Evolutionary conservation across 148 eudicot species (phyloP).

Genomic region (Diospyros kaki): DNA sequence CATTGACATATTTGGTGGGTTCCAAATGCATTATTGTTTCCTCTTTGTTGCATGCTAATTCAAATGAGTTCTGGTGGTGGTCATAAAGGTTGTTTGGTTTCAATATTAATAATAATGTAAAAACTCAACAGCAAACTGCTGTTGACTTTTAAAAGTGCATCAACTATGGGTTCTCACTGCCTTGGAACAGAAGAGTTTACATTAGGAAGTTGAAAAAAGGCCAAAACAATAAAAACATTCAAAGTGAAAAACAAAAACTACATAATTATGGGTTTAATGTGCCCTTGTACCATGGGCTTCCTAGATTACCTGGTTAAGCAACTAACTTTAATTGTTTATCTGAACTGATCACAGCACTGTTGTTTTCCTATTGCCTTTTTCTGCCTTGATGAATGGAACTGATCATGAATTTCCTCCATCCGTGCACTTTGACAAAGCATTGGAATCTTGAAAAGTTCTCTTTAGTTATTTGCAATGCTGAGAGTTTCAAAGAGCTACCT

Average conservation of each 20-base stretch:
- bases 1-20: constrained; percentile 55
- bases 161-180: no score
- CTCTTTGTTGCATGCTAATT: not conserved
- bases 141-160: no score
- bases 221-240: no score
- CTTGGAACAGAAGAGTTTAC: no score
- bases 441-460: not conserved
- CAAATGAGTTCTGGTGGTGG: not conserved
- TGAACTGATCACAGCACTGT: not conserved
- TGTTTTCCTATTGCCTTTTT: not conserved
- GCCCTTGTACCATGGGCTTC: not conserved
- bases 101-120: no score
- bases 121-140: no score
- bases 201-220: no score
- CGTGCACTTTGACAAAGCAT: not conserved
- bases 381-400: not conserved
- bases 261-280: not conserved
- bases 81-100: no score
- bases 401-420: not conserved
- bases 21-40: not conserved
- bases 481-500: not conserved
- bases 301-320: not conserved
- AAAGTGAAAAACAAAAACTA: no score
- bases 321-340: not conserved
- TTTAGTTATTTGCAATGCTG: not conserved